phyloP scores from a whole-genome alignment of 176 grass and related monocot genomes.

The Musa itinerans region DNA sequence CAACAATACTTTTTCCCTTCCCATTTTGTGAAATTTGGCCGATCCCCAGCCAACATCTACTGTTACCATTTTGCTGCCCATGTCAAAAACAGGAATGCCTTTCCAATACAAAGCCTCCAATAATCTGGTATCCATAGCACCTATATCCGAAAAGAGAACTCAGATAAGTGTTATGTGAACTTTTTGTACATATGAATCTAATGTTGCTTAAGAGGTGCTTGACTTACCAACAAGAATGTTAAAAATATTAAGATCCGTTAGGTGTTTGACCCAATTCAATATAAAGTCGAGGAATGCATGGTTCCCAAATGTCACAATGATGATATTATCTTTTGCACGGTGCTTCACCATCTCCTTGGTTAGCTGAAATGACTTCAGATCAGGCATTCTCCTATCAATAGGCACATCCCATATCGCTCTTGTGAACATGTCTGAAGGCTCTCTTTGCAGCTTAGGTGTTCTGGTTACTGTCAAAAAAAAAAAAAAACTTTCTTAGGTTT shows the following conservation, averaged over 20 bases:
- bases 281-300: constrained; percentile 83
- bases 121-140: constrained; percentile 80
- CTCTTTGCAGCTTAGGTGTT: too few species aligned
- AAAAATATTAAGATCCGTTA: constrained; percentile 59
- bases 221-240: constrained; percentile 63
- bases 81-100: constrained; percentile 73
- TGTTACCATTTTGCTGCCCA: constrained; percentile 79
- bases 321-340: constrained; percentile 46
- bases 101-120: constrained; percentile 68
- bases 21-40: constrained; percentile 88
- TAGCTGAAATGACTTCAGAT: constrained; percentile 46
- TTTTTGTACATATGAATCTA: background rate
- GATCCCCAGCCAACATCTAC: constrained; percentile 79
- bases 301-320: constrained; percentile 80
- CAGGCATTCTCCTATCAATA: constrained; percentile 35
- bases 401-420: constrained; percentile 59
- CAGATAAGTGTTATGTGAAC: background rate
- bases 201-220: background rate
- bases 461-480: too few species aligned
- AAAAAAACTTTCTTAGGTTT: too few species aligned
- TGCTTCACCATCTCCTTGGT: constrained; percentile 48
- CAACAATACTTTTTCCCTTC: constrained; percentile 83
- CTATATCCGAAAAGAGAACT: constrained; percentile 7
- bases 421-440: constrained; percentile 36
- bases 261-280: constrained; percentile 67